A percentile compares a stretch with the other conserved stretches of the same genome.
Conservation (phyloP, 176 grass and related monocot genomes). For the Bromus sterilis region DNA sequence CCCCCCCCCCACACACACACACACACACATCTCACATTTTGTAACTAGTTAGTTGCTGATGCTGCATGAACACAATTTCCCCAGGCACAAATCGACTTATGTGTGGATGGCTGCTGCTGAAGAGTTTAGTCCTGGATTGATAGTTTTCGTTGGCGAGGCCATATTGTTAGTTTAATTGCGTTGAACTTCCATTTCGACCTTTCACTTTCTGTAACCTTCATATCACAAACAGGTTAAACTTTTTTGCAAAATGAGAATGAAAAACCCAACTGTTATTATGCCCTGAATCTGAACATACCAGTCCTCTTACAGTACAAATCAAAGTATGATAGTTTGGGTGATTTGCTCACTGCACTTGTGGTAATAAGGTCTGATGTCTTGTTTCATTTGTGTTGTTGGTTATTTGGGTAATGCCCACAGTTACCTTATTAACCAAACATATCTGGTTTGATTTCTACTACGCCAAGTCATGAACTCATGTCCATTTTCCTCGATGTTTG, state of each 20-base stretch:
- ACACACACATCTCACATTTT: neutral
- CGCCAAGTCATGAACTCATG: constrained; percentile 20
- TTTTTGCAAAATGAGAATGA: neutral
- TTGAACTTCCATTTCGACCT: neutral
- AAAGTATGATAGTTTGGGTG: neutral
- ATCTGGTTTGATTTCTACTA: constrained; percentile 4
- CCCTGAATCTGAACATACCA: neutral
- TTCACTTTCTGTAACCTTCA: neutral
- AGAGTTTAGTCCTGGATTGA: neutral
- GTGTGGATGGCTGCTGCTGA: neutral
- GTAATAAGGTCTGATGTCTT: neutral
- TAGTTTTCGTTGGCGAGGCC: too few species aligned
- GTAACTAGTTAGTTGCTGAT: neutral
- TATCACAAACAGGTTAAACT: neutral
- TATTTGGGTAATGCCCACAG: neutral
- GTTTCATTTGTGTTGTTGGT: neutral
- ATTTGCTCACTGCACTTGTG: constrained; percentile 1
- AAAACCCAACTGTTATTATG: neutral
- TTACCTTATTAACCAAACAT: neutral
- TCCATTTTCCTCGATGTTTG: constrained; percentile 19
- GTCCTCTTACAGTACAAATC: neutral
- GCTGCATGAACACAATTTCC: neutral
- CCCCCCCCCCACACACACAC: too few species aligned
- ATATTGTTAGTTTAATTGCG: neutral
- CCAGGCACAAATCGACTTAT: neutral